These are phyloP conservation scores for Penicillium sp. DNA, from an alignment of 2,329 filamentous ascomycete species.

Conservation along the genomic window DNA sequence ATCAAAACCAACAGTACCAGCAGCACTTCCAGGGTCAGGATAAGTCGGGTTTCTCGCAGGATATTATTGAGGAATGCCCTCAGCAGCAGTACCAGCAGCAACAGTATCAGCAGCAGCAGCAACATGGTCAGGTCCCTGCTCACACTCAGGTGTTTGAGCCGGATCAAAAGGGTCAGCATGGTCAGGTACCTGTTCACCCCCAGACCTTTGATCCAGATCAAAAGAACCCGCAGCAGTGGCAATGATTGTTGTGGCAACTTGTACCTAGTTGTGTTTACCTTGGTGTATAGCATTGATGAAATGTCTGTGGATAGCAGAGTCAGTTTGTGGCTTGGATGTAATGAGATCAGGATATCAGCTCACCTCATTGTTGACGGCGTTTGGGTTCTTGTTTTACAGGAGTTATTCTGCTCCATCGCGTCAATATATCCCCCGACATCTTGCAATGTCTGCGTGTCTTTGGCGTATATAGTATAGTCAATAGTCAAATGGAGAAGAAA, in stretches of 20 bases:
- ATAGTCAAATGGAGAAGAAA: not conserved
- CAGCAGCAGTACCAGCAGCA: not conserved
- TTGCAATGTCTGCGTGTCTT: slow-evolving; percentile 9
- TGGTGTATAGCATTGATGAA: not conserved
- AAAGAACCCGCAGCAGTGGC: slow-evolving; percentile 6
- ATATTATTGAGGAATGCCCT: slow-evolving; percentile 8
- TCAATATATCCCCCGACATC: slow-evolving; percentile 5
- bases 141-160: not conserved
- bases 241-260: not conserved
- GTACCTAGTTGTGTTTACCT: not conserved
- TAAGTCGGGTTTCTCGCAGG: slow-evolving; percentile 7
- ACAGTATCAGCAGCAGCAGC: not conserved
- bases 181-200: not conserved
- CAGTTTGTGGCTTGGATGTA: not conserved
- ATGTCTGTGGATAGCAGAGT: not conserved
- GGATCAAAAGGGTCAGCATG: not conserved
- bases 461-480: not conserved
- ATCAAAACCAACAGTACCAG: slow-evolving; percentile 6
- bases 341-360: slow-evolving; percentile 3
- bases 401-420: not conserved
- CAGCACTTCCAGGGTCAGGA: slow-evolving; percentile 7
- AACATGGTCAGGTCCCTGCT: not conserved
- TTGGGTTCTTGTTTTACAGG: not conserved
- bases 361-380: slow-evolving; percentile 6
- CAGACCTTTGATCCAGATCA: slow-evolving; percentile 4